phyloP scores from a whole-genome alignment of 768 basidiomycete species.

The Agaricus bisporus region DNA sequence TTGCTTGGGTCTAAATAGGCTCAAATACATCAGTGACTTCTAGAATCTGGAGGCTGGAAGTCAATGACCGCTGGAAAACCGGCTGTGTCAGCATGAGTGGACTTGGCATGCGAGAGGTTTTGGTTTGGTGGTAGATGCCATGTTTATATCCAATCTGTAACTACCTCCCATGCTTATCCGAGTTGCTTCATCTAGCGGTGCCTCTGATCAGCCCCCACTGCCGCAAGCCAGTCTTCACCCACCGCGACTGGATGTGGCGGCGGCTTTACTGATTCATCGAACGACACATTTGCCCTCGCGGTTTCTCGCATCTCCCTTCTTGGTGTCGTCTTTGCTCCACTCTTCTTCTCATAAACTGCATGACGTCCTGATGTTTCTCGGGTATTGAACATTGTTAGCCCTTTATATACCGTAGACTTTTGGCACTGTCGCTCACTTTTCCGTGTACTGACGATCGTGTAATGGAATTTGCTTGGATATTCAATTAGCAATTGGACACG shows the following conservation, averaged over 20 bases:
- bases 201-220: neutral
- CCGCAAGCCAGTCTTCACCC: neutral
- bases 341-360: constrained; percentile 14
- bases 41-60: neutral
- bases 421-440: neutral
- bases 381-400: neutral
- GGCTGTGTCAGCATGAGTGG: neutral
- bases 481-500: no score
- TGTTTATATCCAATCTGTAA: no score
- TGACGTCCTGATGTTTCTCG: neutral
- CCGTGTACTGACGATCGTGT: neutral
- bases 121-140: neutral
- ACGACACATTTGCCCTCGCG: constrained; percentile 17
- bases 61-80: neutral
- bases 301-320: constrained; percentile 17
- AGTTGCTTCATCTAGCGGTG: neutral
- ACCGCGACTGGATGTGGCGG: neutral
- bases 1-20: no score
- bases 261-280: neutral
- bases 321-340: constrained; percentile 15
- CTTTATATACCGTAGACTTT: neutral
- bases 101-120: constrained; percentile 6
- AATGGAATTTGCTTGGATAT: neutral
- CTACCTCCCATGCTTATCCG: no score
- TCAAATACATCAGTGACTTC: neutral